Percentiles rank a stretch among this genome's conserved stretches.
Evolutionary conservation across 129 eudicot genomes (phyloP).

Genomic region (Helianthus tuberosus): DNA sequence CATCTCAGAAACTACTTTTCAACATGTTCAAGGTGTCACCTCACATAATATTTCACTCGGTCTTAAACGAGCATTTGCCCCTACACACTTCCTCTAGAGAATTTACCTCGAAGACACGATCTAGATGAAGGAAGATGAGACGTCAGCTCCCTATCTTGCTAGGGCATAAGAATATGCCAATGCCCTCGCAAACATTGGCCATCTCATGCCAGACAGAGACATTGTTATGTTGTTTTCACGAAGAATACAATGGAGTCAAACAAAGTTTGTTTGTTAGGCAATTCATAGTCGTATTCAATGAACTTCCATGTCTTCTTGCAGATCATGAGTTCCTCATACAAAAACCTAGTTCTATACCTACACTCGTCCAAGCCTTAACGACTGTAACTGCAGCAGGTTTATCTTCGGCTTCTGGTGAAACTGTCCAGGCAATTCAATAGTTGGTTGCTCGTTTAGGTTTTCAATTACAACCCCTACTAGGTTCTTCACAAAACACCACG

Average conservation of each 20-base stretch:
- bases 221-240: neutral
- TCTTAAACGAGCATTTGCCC: neutral
- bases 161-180: neutral
- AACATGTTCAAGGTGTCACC: neutral
- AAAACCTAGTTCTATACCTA: neutral
- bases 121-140: neutral
- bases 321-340: neutral
- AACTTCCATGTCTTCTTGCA: neutral
- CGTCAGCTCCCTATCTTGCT: neutral
- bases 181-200: neutral
- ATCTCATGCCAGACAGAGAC: neutral
- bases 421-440: neutral
- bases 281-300: neutral
- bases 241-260: neutral
- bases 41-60: neutral
- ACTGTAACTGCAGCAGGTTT: neutral
- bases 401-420: neutral
- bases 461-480: neutral
- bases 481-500: neutral
- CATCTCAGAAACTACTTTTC: neutral
- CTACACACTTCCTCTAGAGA: neutral
- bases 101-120: neutral
- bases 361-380: neutral
- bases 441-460: neutral
- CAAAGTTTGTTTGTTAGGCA: neutral